These are phyloP conservation scores for Lactarius pseudohatsudake DNA, from an alignment of 768 basidiomycete genomes.

Conservation along the genomic window DNA sequence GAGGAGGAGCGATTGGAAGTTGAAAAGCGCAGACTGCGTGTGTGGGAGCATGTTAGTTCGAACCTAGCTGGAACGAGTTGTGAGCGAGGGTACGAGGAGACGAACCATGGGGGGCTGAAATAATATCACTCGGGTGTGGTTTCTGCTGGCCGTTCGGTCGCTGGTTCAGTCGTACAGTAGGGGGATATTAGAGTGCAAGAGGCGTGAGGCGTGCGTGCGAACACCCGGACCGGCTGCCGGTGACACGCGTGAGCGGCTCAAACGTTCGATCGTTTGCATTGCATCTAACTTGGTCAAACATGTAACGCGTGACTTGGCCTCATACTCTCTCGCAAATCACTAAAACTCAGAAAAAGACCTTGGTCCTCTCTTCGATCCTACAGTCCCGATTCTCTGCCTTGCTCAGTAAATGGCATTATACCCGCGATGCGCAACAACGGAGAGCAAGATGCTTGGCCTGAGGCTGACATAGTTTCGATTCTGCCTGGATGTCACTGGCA, in stretches of 20 bases:
- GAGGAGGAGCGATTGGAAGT: conserved; percentile 93
- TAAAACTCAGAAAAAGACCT: too few species aligned
- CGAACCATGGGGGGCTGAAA: conserved; percentile 4
- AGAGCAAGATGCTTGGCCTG: neutral
- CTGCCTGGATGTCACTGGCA: neutral
- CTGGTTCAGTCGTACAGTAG: too few species aligned
- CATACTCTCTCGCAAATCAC: too few species aligned
- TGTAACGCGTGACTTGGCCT: too few species aligned
- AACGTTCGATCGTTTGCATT: neutral
- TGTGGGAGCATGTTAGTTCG: neutral
- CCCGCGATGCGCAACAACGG: neutral
- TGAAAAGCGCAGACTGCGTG: conserved; percentile 87
- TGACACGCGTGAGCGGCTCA: conserved; percentile 39
- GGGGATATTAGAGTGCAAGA: too few species aligned
- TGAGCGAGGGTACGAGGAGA: neutral
- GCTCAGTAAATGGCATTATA: neutral
- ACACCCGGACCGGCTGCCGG: too few species aligned
- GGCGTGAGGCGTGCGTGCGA: too few species aligned
- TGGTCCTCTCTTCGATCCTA: neutral
- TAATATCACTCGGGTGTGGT: neutral
- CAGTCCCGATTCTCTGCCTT: neutral
- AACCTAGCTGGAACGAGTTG: neutral
- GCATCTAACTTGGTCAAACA: neutral
- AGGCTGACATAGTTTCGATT: neutral
- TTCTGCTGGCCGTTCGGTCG: neutral